Evolutionary conservation across 495 filamentous ascomycete genomes (phyloP).

Genomic region (Friedmanniomyces endolithicus): DNA sequence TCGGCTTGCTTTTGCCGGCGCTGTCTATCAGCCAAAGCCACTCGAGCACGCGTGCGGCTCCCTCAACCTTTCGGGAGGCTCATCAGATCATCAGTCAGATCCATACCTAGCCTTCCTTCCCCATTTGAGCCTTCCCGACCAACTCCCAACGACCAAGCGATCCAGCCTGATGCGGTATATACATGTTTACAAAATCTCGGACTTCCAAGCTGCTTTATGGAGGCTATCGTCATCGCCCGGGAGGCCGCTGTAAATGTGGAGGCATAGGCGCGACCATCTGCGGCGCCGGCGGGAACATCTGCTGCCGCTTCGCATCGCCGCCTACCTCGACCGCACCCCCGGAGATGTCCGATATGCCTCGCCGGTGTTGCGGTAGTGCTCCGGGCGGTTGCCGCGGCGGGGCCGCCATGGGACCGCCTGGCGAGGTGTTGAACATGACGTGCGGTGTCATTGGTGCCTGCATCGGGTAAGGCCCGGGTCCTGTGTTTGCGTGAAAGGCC

Average conservation of each 20-base stretch:
- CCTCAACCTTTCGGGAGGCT: not conserved
- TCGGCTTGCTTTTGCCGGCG: not conserved
- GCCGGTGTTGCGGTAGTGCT: constrained; percentile 33
- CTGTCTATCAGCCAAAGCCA: not conserved
- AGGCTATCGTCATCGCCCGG: not conserved
- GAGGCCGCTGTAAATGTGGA: constrained; percentile 1
- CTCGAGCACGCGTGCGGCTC: not conserved
- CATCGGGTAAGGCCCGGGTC: constrained; percentile 3
- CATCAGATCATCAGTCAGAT: not conserved
- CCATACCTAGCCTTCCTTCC: not conserved
- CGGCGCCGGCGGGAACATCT: constrained; percentile 43
- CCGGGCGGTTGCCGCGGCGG: constrained; percentile 21
- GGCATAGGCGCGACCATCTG: constrained; percentile 22
- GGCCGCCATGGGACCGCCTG: constrained; percentile 38
- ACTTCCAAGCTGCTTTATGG: not conserved
- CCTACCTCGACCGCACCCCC: constrained; percentile 41
- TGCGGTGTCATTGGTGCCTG: constrained; percentile 13
- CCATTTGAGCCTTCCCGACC: no score
- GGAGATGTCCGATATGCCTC: constrained; percentile 56
- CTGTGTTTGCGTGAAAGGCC: constrained; percentile 16
- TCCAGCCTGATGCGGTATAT: not conserved
- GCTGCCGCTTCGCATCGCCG: constrained; percentile 48
- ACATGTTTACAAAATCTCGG: not conserved
- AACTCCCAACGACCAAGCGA: not conserved
- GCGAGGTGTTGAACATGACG: constrained; percentile 38